phyloP scores from a whole-genome alignment of 441 rosid species.

The Hura crepitans region DNA sequence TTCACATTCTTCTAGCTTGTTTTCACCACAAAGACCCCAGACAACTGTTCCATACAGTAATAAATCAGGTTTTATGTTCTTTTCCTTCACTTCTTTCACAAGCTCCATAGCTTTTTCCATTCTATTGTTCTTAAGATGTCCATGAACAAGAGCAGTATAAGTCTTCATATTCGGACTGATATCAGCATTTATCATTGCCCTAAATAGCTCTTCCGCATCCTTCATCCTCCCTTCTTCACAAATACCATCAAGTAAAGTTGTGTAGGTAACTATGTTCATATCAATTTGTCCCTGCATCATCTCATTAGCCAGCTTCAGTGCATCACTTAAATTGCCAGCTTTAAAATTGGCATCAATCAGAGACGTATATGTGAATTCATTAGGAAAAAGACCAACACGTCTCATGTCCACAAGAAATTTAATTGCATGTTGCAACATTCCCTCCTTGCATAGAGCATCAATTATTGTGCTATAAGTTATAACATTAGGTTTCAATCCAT shows the following conservation, averaged over 20 bases:
- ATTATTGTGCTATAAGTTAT: constrained; percentile 64
- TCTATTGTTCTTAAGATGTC: constrained; percentile 50
- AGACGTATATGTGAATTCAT: constrained; percentile 65
- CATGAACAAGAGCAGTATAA: constrained; percentile 59
- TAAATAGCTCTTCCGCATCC: constrained; percentile 59
- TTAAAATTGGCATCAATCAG: constrained; percentile 69
- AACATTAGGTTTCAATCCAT: constrained; percentile 56
- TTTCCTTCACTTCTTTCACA: constrained; percentile 46
- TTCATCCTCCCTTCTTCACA: constrained; percentile 46
- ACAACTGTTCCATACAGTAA: constrained; percentile 58
- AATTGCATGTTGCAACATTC: constrained; percentile 62
- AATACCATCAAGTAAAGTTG: constrained; percentile 54
- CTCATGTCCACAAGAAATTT: constrained; percentile 68
- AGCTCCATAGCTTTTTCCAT: constrained; percentile 48
- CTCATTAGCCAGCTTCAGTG: constrained; percentile 57
- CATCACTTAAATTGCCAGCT: constrained; percentile 46
- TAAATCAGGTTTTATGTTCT: constrained; percentile 47
- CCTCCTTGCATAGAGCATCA: constrained; percentile 68
- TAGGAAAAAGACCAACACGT: constrained; percentile 55
- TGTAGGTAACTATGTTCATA: constrained; percentile 60
- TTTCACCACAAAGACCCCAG: constrained; percentile 55
- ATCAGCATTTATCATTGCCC: constrained; percentile 43
- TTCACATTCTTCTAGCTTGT: constrained; percentile 49
- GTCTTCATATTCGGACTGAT: constrained; percentile 48
- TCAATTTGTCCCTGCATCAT: constrained; percentile 44